Conservation (phyloP, 139 green algal species). For the Asterochloris erici region DNA sequence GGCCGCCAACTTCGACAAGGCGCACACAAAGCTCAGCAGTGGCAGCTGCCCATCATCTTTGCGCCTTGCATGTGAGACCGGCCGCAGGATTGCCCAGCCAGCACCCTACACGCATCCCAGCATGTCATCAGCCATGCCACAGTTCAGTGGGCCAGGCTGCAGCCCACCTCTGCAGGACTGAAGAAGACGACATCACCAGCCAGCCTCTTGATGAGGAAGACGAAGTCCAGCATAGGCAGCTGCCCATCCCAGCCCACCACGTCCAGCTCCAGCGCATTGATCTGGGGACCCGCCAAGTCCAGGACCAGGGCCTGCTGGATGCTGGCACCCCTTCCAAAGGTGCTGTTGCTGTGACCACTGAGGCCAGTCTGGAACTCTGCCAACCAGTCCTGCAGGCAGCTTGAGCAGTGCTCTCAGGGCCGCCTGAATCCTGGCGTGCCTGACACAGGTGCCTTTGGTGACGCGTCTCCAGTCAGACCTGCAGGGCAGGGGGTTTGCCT, state of each 20-base stretch:
- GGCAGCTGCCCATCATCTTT: too few relatives aligned
- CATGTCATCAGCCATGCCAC: not conserved
- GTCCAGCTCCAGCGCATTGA: constrained; percentile 41
- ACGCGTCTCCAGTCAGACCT: constrained; percentile 52
- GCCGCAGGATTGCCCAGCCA: too few relatives aligned
- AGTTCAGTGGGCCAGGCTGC: not conserved
- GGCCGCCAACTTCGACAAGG: too few relatives aligned
- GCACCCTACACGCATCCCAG: not conserved
- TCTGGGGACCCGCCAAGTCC: constrained; percentile 27
- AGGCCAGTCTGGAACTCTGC: constrained; percentile 26
- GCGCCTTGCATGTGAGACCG: too few relatives aligned
- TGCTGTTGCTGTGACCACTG: not conserved
- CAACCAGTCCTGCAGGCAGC: constrained; percentile 40
- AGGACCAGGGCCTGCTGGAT: constrained; percentile 76
- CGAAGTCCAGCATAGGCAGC: constrained; percentile 80
- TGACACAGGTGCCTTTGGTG: too few relatives aligned
- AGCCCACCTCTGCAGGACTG: not conserved
- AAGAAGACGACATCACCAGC: constrained; percentile 7
- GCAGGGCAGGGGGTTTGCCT: not conserved
- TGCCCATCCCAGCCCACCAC: constrained; percentile 54
- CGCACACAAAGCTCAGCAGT: too few relatives aligned
- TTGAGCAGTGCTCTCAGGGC: too few relatives aligned
- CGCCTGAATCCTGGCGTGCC: too few relatives aligned
- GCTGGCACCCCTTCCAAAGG: constrained; percentile 35
- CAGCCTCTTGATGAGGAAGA: constrained; percentile 42